Percentiles rank a stretch among this genome's conserved stretches.
Conservation (phyloP, 75 land plant genomes). For the Adiantum capillusveneris region DNA sequence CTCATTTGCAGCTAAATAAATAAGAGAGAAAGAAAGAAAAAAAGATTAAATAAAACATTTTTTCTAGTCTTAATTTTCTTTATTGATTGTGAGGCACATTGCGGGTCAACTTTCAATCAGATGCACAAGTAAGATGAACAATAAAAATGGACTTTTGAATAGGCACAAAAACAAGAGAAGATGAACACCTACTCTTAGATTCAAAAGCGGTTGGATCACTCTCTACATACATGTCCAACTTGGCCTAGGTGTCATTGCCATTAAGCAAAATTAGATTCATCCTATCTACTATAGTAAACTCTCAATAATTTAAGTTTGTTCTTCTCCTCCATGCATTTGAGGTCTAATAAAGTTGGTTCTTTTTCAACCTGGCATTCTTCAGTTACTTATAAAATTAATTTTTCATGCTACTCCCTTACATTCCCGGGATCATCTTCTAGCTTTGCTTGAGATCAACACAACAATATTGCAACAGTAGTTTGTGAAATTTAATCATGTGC, state of each 20-base stretch:
- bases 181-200: constrained; percentile 80
- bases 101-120: too few species aligned
- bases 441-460: constrained; percentile 28
- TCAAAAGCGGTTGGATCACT: constrained; percentile 90
- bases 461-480: neutral
- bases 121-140: too few species aligned
- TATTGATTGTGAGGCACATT: too few species aligned
- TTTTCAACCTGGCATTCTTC: constrained; percentile 55
- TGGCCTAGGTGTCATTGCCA: constrained; percentile 44
- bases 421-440: constrained; percentile 58
- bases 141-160: too few species aligned
- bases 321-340: constrained; percentile 46
- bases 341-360: constrained; percentile 51
- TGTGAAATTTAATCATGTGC: neutral
- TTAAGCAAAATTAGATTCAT: too few species aligned
- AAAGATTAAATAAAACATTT: too few species aligned
- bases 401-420: constrained; percentile 39
- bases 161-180: too few species aligned
- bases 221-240: constrained; percentile 68
- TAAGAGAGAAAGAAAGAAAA: too few species aligned
- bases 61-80: too few species aligned
- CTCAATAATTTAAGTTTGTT: constrained; percentile 59
- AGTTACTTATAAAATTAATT: constrained; percentile 19
- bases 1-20: too few species aligned
- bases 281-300: too few species aligned